A percentile compares a stretch with the other conserved stretches of the same genome.
These are phyloP conservation scores for Blechomonas ayalai DNA, from an alignment of 208 protist genomes.

Conservation along the genomic window DNA sequence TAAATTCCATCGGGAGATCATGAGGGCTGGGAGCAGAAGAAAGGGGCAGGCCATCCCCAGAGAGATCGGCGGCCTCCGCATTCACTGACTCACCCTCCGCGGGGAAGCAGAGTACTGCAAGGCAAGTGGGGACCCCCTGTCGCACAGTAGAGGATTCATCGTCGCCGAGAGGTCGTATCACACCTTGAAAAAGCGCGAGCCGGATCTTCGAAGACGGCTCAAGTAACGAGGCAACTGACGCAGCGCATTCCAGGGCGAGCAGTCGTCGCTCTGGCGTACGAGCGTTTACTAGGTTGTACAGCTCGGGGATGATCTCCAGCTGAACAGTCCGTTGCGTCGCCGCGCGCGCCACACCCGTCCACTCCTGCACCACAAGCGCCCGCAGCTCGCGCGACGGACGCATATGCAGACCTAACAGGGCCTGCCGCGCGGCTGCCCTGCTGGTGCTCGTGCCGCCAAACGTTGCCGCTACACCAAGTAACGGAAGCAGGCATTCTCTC, in stretches of 20 bases:
- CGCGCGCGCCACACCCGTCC: conserved; percentile 32
- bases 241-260: conserved; percentile 49
- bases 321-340: conserved; percentile 12
- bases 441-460: conserved; percentile 16
- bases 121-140: conserved; percentile 36
- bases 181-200: conserved; percentile 40
- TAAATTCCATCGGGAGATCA: conserved; percentile 36
- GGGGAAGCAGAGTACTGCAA: conserved; percentile 35
- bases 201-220: conserved; percentile 16
- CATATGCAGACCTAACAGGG: conserved; percentile 49
- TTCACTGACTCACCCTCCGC: no score
- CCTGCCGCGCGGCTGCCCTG: conserved; percentile 27
- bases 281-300: conserved; percentile 58
- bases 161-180: conserved; percentile 54
- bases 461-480: conserved; percentile 33
- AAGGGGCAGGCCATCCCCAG: neutral
- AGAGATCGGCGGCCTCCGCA: neutral
- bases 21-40: conserved; percentile 5
- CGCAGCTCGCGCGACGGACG: conserved; percentile 35
- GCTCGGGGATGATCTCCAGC: conserved; percentile 52
- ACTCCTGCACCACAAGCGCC: conserved; percentile 31
- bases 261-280: conserved; percentile 33
- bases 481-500: conserved; percentile 50
- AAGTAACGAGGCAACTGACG: conserved; percentile 26
- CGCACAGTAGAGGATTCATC: conserved; percentile 51